A percentile compares a stretch with the other conserved stretches of the same genome.
These are phyloP conservation scores for Silene noctiflora DNA, from an alignment of 179 eudicot genomes.

Conservation along the genomic window DNA sequence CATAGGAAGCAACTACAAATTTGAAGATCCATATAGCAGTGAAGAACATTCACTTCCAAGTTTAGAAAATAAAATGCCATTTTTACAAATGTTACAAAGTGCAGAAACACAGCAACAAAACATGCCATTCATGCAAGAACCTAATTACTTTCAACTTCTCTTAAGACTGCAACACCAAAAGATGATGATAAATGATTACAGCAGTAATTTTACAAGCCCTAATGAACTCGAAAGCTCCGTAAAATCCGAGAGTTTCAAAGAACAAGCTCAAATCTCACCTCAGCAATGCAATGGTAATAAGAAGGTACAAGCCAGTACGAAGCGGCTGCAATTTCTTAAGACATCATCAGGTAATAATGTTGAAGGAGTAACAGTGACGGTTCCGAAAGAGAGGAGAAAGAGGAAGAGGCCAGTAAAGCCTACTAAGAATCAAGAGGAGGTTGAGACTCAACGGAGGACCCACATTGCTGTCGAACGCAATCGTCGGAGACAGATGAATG, in stretches of 20 bases:
- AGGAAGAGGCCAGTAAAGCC: slow-evolving; percentile 32
- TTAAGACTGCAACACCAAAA: slow-evolving; percentile 35
- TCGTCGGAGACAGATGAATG: slow-evolving; percentile 47
- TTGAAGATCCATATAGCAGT: slow-evolving; percentile 27
- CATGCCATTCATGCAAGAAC: slow-evolving; percentile 31
- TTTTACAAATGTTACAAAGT: slow-evolving; percentile 45
- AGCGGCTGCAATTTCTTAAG: background rate
- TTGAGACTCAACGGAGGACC: slow-evolving; percentile 46
- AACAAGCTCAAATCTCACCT: slow-evolving; percentile 11
- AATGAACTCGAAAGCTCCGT: slow-evolving; percentile 22
- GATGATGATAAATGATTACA: background rate
- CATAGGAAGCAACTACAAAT: slow-evolving; percentile 21
- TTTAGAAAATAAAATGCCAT: slow-evolving; percentile 45
- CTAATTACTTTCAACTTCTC: slow-evolving; percentile 37
- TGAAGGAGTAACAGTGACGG: background rate
- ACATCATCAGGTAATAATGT: background rate
- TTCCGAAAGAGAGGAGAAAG: slow-evolving; percentile 26
- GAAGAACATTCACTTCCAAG: slow-evolving; percentile 18
- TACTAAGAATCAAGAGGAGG: slow-evolving; percentile 40
- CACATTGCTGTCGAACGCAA: slow-evolving; percentile 56
- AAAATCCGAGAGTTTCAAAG: slow-evolving; percentile 24
- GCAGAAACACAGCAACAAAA: slow-evolving; percentile 12
- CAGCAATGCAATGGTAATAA: background rate
- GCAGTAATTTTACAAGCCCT: background rate
- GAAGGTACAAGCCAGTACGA: slow-evolving; percentile 3